A percentile compares a stretch with the other conserved stretches of the same genome.
Conservation (phyloP, 768 basidiomycete genomes). For the Heimioporus sp. region DNA sequence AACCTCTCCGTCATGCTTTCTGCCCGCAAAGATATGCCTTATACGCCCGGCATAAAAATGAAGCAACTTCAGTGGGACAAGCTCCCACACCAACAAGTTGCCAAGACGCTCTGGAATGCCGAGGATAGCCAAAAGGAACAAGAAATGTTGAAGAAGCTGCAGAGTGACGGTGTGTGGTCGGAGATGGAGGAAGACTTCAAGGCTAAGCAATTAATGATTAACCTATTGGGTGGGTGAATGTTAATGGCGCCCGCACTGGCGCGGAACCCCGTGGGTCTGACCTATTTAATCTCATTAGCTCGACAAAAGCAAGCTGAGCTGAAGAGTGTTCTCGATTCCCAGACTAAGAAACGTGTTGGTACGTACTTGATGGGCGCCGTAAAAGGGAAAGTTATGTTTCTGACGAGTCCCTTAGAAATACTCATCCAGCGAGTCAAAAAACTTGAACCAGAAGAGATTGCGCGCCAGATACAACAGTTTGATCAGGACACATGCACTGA, state of each 20-base stretch:
- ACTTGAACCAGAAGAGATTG: slow-evolving; percentile 85
- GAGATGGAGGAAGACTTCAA: slow-evolving; percentile 99
- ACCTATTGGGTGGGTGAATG: slow-evolving; percentile 65
- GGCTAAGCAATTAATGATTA: slow-evolving; percentile 91
- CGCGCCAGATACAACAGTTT: slow-evolving; percentile 78
- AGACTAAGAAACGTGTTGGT: slow-evolving; percentile 94
- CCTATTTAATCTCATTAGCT: slow-evolving; percentile 38
- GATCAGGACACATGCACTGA: slow-evolving; percentile 86
- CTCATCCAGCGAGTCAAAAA: slow-evolving; percentile 85
- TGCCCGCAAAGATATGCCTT: slow-evolving; percentile 79
- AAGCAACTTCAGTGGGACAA: slow-evolving; percentile 99
- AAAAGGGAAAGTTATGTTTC: not conserved
- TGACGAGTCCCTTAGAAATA: slow-evolving; percentile 58
- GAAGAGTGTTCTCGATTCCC: slow-evolving; percentile 85
- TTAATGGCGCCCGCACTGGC: too few relatives aligned
- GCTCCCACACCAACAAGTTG: slow-evolving; percentile 83
- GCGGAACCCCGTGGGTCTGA: slow-evolving; percentile 4
- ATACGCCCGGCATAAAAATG: slow-evolving; percentile 89
- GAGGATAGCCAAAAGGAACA: slow-evolving; percentile 65
- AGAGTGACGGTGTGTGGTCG: slow-evolving; percentile 84
- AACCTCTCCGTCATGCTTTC: slow-evolving; percentile 56
- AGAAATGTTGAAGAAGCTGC: slow-evolving; percentile 80
- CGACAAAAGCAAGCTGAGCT: slow-evolving; percentile 86
- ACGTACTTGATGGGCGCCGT: slow-evolving; percentile 31
- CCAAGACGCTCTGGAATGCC: slow-evolving; percentile 82